A percentile compares a stretch with the other conserved stretches of the same genome.
phyloP scores from a whole-genome alignment of 2,329 filamentous ascomycete genomes.

The Aspergillus persii region DNA sequence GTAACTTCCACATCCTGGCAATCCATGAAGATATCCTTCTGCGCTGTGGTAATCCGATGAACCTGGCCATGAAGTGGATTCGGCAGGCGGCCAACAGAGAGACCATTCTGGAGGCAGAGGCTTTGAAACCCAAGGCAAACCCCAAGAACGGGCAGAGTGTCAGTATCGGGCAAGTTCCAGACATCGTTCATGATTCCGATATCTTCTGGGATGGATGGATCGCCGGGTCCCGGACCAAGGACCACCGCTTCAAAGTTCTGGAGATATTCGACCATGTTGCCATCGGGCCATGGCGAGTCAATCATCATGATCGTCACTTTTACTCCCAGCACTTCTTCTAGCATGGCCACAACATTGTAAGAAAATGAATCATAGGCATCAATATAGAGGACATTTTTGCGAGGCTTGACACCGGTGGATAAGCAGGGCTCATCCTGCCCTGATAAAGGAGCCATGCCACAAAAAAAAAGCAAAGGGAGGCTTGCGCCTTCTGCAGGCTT shows the following conservation, averaged over 20 bases:
- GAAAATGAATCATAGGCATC: conserved; percentile 97
- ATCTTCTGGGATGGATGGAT: conserved; percentile 69
- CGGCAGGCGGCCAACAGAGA: conserved; percentile 62
- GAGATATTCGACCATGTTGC: conserved; percentile 49
- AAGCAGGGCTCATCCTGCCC: conserved; percentile 13
- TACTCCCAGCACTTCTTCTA: conserved; percentile 67
- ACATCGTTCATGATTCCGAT: conserved; percentile 77
- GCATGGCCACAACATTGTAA: conserved; percentile 84
- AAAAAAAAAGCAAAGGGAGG: not conserved
- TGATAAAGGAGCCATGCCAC: conserved; percentile 30
- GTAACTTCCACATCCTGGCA: conserved; percentile 66
- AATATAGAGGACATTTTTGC: conserved; percentile 70
- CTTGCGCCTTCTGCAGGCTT: not conserved
- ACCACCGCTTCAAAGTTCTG: conserved; percentile 77
- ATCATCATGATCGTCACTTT: conserved; percentile 71
- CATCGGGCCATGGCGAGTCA: conserved; percentile 50
- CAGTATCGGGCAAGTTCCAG: conserved; percentile 63
- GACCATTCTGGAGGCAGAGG: conserved; percentile 67
- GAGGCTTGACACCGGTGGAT: not conserved
- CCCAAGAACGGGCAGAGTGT: conserved; percentile 74
- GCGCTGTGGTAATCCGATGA: conserved; percentile 60
- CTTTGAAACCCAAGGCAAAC: conserved; percentile 91
- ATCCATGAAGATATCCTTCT: conserved; percentile 63
- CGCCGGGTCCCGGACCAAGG: conserved; percentile 85
- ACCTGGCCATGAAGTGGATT: conserved; percentile 82